phyloP scores from a whole-genome alignment of 1,139 yeast genomes.

The Protomyces inundatus region DNA sequence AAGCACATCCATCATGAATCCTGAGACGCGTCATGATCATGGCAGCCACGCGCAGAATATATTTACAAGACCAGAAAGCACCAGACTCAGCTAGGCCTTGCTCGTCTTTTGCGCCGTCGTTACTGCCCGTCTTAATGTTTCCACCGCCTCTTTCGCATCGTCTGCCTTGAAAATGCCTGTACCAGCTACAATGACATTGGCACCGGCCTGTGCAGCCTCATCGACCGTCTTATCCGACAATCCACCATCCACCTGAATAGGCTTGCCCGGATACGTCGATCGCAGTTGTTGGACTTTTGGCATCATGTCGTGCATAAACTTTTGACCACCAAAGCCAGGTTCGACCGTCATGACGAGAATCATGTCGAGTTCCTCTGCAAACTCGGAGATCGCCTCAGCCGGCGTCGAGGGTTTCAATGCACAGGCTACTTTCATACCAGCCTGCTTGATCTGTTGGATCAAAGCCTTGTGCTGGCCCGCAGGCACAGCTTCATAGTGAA shows the following conservation, averaged over 20 bases:
- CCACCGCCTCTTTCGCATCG: constrained; percentile 69
- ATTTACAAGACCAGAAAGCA: too few relatives aligned
- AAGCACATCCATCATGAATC: too few relatives aligned
- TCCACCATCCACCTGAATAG: constrained; percentile 97
- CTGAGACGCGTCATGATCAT: too few relatives aligned
- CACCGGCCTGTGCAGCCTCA: constrained; percentile 88
- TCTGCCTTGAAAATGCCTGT: constrained; percentile 57
- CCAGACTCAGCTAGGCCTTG: neutral
- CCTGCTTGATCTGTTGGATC: constrained; percentile 65
- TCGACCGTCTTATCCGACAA: constrained; percentile 77
- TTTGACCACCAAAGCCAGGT: constrained; percentile 56
- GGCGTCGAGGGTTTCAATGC: constrained; percentile 93
- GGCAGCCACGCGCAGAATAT: too few relatives aligned
- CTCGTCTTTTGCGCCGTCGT: constrained; percentile 33
- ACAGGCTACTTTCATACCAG: constrained; percentile 91
- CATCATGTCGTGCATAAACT: constrained; percentile 94
- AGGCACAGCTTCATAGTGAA: constrained; percentile 94
- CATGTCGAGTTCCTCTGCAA: constrained; percentile 80
- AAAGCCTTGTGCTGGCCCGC: constrained; percentile 43
- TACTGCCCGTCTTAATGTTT: constrained; percentile 60
- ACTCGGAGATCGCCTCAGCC: constrained; percentile 71
- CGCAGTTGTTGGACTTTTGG: constrained; percentile 74
- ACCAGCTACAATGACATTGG: constrained; percentile 97
- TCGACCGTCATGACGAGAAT: constrained; percentile 61
- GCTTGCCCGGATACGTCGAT: constrained; percentile 63